Base-by-base conservation (phyloP, 1,284 basidiomycete genomes). In the Puccinia polysora region DNA sequence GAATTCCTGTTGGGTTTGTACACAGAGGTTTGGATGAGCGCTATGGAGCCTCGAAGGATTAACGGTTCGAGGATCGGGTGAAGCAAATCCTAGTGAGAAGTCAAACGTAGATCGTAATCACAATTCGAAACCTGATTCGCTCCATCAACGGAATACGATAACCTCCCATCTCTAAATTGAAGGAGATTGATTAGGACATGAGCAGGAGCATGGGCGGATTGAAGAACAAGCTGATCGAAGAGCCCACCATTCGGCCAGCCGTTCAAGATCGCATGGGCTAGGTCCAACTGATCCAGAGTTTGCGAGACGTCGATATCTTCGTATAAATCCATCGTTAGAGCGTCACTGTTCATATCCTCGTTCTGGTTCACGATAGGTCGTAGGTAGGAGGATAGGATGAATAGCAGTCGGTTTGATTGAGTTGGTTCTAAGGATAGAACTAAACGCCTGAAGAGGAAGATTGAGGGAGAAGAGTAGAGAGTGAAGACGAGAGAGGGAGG, bases 111-210 rank as follows among this genome's bases (percentile, higher is more conserved):
- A n/a, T n/a, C n/a, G n/a, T n/a, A 60, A 56, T 60, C 2, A 70
- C 68, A 30, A 60, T 62, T 15, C 68, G 68, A 43, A 70, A 70
- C 23, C 68, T 58, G 3, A 70, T 8, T 25, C 68, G 58, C 45
- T 70, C 68, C 68, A 70, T 70, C 18, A 70, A 60, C 7, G 28
- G 55, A 10, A 49, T 52, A 12, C 68, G 68, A 62, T 60, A 53
- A 20, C 30, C 68, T 25, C 36, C 50, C 15, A 62, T 15, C n/a
- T 70, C 58, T 68, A 15, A 15, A 7, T 43, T 14, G 2, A 25
- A n/a, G 7, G 5, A 18, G 25, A 25, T 18, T 49, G 43, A 1
- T 4, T 36, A 36, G 23, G 14, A 53, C 12, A 4, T n/a, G 15
- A 40, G 49, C n/a, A n/a, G 12, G 7, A 64, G n/a, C 25, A 20